Evolutionary conservation across 495 filamentous ascomycete species (phyloP), one percentile per base, ranked within the genome.

Genomic region (Endocarpon pusillum): DNA sequence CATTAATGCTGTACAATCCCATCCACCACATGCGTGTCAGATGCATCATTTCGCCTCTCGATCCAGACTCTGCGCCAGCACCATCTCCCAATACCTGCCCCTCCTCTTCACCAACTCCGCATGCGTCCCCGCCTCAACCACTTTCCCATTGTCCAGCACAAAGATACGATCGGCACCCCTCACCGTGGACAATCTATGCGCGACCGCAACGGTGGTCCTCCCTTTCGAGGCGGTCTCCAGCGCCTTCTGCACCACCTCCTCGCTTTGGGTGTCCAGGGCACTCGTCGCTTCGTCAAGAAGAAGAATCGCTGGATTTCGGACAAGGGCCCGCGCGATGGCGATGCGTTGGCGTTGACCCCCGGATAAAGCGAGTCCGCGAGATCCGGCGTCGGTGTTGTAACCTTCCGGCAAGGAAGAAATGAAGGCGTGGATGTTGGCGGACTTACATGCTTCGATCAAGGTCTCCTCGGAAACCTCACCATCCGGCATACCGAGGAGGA

Each of bases 251-350:
- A 61, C 53, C 7, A 56, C 29, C 22, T 44, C 44, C 38, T 68
- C 62, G 0, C 46, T 52, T 37, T 64, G 48, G 0, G 67, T 51
- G 42, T 76, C 76, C 12, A 82, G 45, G 1, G 70, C 66, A 12
- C 51, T 53, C 3, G 71, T 75, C 3, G 71, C 66, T 42, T 75
- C 71, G 42, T 75, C 71, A 0, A 75, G 41, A 3, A 75, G 31
- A 1, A 68, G 39, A 9, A 69, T 48, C 21, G 44, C 46, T 6
- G 65, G 65, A 33, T 68, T 53, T 6, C 54, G 43, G 4, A 68
- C 52, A 0, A 69, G 36, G 9, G 64, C 64, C 35, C 67, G 51
- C 6, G 67, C 67, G 11, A 71, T 39, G 7, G 66, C 58, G 3
- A 75, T 43, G 17, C 70, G 49, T 41, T 73, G 69, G 18, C 60